Percentiles rank a stretch among this genome's conserved stretches.
Evolutionary conservation across 148 eudicot species (phyloP).

Genomic region (Polygonum aviculare): DNA sequence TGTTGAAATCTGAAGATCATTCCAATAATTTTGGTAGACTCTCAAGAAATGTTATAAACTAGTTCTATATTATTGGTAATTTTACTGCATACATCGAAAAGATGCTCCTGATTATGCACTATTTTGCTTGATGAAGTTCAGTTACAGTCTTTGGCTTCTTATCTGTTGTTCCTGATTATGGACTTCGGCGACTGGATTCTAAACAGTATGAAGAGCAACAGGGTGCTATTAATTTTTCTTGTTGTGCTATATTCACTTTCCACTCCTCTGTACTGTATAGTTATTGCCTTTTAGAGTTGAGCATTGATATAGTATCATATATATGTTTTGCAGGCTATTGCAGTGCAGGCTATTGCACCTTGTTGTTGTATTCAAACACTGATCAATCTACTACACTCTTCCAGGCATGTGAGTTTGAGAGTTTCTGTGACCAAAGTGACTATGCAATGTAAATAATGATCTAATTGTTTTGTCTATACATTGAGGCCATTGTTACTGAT

Average conservation of each 20-base stretch:
- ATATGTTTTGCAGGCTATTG: slow-evolving; percentile 90
- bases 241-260: background rate
- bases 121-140: slow-evolving; percentile 25
- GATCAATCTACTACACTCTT: slow-evolving; percentile 99
- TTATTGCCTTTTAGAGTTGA: background rate
- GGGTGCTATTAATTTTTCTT: slow-evolving; percentile 61
- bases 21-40: background rate
- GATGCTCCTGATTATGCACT: background rate
- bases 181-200: slow-evolving; percentile 91
- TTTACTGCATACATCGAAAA: background rate
- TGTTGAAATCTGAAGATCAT: background rate
- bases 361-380: slow-evolving; percentile 76
- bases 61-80: too few species aligned
- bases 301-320: slow-evolving; percentile 34
- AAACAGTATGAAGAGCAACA: slow-evolving; percentile 94
- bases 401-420: slow-evolving; percentile 79
- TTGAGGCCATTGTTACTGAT: background rate
- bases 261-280: background rate
- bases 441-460: background rate
- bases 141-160: slow-evolving; percentile 92
- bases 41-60: too few species aligned
- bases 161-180: slow-evolving; percentile 94
- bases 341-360: slow-evolving; percentile 93
- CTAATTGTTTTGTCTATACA: background rate
- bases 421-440: background rate